Percentiles rank a stretch among this genome's conserved stretches.
Conservation (phyloP, 2,329 filamentous ascomycete genomes). For the Colletotrichum truncatum region DNA sequence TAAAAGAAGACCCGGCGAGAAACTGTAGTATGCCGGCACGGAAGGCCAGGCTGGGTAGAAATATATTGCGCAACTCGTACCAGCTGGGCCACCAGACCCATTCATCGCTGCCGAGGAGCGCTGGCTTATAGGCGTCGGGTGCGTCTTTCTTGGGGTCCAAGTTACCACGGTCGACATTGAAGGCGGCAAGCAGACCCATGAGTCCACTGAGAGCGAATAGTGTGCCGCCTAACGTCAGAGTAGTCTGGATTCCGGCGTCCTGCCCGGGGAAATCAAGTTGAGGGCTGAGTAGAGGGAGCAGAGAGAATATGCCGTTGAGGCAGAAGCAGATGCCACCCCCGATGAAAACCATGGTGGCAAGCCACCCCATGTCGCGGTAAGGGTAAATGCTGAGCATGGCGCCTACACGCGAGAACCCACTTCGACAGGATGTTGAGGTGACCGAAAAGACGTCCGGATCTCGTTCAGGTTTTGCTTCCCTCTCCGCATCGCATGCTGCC, state of each 20-base stretch:
- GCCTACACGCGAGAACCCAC: conserved; percentile 5
- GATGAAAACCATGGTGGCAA: conserved; percentile 20
- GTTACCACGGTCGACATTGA: conserved; percentile 20
- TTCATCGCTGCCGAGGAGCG: conserved; percentile 17
- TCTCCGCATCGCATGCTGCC: conserved; percentile 23
- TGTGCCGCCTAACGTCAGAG: conserved; percentile 1
- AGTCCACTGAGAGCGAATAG: conserved; percentile 5
- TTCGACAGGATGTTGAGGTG: not conserved
- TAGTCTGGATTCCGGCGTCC: not conserved
- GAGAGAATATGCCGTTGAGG: conserved; percentile 17
- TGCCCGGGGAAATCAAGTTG: conserved; percentile 1
- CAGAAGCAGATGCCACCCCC: conserved; percentile 4
- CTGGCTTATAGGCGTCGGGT: conserved; percentile 21
- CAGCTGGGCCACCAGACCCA: conserved; percentile 19
- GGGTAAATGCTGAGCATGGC: conserved; percentile 27
- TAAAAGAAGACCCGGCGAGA: conserved; percentile 13
- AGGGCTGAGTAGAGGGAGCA: not conserved
- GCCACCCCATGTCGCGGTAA: conserved; percentile 27
- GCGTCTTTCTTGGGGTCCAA: conserved; percentile 23
- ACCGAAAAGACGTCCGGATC: conserved; percentile 13
- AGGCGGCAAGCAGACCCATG: conserved; percentile 17
- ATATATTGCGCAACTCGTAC: conserved; percentile 6
- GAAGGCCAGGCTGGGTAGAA: conserved; percentile 13
- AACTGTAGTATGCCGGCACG: conserved; percentile 22
- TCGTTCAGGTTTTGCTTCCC: conserved; percentile 11